Evolutionary conservation across 345 rosid species (phyloP), one percentile per base, ranked within the genome.

Genomic region (Isatis tinctoria): DNA sequence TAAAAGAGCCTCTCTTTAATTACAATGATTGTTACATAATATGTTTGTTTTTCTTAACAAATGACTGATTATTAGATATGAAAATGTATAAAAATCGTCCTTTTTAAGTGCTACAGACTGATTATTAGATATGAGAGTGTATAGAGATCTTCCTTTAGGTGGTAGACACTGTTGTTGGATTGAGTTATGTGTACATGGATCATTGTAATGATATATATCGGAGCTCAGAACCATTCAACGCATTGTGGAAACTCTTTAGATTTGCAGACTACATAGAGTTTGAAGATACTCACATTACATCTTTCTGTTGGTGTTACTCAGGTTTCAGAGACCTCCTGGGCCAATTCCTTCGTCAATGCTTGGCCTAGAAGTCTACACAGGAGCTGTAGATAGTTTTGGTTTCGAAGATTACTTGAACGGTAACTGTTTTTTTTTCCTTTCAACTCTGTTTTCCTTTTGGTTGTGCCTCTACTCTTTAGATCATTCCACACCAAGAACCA

Each of bases 251-350:
- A 22, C 12, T 67, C 24, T 32, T 1, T 22, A 22, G 24, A 22
- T 22, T 20, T 57, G 56, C 0, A 44, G 39, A 57, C 33, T 7
- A 1, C 6, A 35, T 33, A 14, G 32, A 16, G 12, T 33, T 48
- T 51, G 2, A 35, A 60, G 17, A 20, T 62, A 11, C 20, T 22
- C n/a, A 18, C 32, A 40, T 56, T 18, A 3, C 22, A 7, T 71
- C 13, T n/a, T 20, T 20, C 4, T 70, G 33, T 0, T 72, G 33
- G 60, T 8, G n/a, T 39, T 39, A 52, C 27, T 20, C 83, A 93
- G 94, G 78, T 91, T 89, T 78, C 96, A 87, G 78, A 86, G 98
- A 89, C 98, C 97, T 12, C 81, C 88, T 2, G 91, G 96, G 64
- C 73, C 85, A 37, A 90, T 94, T 70, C 81, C 96, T 1, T 91